Evolutionary conservation across 495 filamentous ascomycete species (phyloP).

Genomic region (Cercophora scortea): DNA sequence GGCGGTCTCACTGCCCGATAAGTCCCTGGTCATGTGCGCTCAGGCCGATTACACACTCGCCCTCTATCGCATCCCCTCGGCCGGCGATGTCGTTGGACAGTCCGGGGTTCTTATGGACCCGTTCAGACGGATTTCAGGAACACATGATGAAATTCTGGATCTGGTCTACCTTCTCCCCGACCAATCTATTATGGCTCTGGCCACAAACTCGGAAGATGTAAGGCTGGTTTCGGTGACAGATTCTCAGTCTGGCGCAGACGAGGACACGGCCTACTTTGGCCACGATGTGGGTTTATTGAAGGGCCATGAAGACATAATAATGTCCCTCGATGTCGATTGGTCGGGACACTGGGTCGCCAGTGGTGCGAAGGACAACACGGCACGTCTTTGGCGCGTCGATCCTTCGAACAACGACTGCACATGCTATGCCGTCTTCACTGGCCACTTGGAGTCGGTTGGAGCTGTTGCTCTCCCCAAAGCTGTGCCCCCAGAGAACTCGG

Average conservation of each 20-base stretch:
- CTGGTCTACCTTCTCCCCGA: conserved; percentile 75
- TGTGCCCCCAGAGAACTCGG: conserved; percentile 54
- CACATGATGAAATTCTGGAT: conserved; percentile 96
- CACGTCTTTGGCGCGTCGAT: conserved; percentile 85
- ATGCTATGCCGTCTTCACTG: conserved; percentile 73
- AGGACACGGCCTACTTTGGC: conserved; percentile 61
- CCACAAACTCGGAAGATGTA: conserved; percentile 91
- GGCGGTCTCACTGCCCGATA: conserved; percentile 52
- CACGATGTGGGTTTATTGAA: conserved; percentile 77
- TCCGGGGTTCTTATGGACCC: conserved; percentile 29
- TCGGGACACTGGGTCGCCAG: conserved; percentile 95
- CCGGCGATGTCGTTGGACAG: conserved; percentile 15
- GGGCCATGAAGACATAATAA: conserved; percentile 91
- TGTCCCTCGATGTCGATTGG: conserved; percentile 91
- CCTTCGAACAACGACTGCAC: conserved; percentile 63
- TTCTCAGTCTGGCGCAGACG: conserved; percentile 16
- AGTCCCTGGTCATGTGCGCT: conserved; percentile 70
- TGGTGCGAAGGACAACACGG: conserved; percentile 93
- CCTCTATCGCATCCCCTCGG: conserved; percentile 51
- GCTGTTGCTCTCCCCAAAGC: conserved; percentile 75
- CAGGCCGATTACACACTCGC: conserved; percentile 81
- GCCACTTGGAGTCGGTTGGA: conserved; percentile 92
- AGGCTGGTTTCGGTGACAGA: conserved; percentile 61
- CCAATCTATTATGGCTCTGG: conserved; percentile 74
- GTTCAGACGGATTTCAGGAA: conserved; percentile 78